phyloP scores from a whole-genome alignment of 257 asterid genomes.

The Henckelia pumila region DNA sequence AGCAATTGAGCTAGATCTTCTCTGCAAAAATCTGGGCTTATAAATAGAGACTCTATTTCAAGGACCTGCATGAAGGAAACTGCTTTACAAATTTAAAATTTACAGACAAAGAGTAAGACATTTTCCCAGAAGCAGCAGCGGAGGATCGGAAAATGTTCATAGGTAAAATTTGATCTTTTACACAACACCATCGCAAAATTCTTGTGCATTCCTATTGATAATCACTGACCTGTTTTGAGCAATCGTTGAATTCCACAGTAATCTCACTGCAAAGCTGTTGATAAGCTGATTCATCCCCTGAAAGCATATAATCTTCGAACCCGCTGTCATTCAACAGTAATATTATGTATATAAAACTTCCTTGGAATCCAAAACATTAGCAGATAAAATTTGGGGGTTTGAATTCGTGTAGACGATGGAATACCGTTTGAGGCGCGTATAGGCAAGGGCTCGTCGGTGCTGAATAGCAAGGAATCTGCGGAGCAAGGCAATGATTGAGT shows the following conservation, averaged over 20 bases:
- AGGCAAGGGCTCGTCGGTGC: constrained; percentile 86
- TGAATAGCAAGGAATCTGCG: constrained; percentile 73
- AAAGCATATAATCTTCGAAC: constrained; percentile 68
- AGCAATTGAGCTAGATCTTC: constrained; percentile 78
- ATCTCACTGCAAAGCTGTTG: constrained; percentile 87
- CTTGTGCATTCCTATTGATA: not conserved
- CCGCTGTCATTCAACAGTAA: constrained; percentile 53
- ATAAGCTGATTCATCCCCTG: constrained; percentile 79
- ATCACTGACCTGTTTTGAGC: constrained; percentile 77
- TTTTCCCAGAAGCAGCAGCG: not conserved
- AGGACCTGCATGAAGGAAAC: constrained; percentile 55
- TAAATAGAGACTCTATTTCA: constrained; percentile 67
- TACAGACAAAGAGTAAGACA: constrained; percentile 7
- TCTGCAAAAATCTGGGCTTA: constrained; percentile 64
- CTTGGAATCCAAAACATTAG: not conserved
- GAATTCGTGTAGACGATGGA: no score
- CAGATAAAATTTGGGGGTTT: not conserved
- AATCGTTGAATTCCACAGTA: constrained; percentile 79
- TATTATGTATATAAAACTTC: constrained; percentile 1
- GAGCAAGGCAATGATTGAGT: constrained; percentile 40
- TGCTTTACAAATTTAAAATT: constrained; percentile 9
- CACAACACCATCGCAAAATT: not conserved
- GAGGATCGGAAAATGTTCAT: constrained; percentile 1
- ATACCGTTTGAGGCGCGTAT: constrained; percentile 80
- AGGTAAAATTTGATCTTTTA: not conserved